Base-by-base conservation (phyloP, 495 filamentous ascomycete species). In the Penicillium silybi region DNA sequence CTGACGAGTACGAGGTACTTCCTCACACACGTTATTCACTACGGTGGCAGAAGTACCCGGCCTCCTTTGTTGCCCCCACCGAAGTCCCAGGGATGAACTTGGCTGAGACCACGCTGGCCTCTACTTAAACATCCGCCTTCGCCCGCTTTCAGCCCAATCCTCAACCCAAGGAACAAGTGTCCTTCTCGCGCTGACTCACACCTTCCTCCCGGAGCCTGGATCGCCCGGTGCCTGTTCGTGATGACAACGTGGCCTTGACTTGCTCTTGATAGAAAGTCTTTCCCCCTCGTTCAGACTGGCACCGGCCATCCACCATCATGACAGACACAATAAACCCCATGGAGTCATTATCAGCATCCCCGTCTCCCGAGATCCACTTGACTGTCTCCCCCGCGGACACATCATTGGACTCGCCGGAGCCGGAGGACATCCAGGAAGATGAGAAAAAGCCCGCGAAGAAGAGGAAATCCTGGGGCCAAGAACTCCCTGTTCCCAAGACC, bases 391-490 rank as follows among this genome's bases (percentile, higher is more conserved):
- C 76, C n/a, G 72, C 74, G 17, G 76, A 78, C 50, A 78, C 77
- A 5, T 75, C 73, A 2, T 50, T 77, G 25, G 57, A 63, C 23
- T 52, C 63, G 5, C 63, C 63, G 1, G 63, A 55, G 22, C 60
- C 63, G 15, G 54, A 61, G 10, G 43, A 56, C 13, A 67, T 69
- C 32, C 59, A 63, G 22, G 65, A 70, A 26, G 63, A 66, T 5
- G 85, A 90, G 59, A 90, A 87, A 79, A 95, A 89, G 77, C 83
- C 85, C 2, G 71, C 78, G 37, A 97, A 97, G 85, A 98, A 98
- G 81, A 80, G 93, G 69, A 98, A 97, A 78, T 96, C 92, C 52
- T 98, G 93, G 93, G 93, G 93, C 58, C 93, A 98, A 73, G 88
- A 95, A 73, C 85, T 98, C 41, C 93, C 93, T 20, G 89, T 89